Evolutionary conservation across 176 grass and related monocot genomes (phyloP).

Genomic region (Oryza rufipogon): DNA sequence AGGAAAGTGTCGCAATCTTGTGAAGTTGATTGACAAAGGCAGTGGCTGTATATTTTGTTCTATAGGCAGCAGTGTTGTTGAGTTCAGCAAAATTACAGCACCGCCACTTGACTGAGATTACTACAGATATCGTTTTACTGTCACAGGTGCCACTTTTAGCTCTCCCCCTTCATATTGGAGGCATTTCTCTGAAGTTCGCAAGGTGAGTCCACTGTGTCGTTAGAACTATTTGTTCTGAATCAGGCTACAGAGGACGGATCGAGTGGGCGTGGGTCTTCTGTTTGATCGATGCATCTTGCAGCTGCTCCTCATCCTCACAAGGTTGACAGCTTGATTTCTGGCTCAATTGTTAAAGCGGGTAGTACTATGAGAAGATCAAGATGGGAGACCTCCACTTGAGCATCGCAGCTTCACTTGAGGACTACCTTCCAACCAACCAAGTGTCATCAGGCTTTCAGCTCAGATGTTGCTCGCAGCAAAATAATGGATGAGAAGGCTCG

Average conservation of each 20-base stretch:
- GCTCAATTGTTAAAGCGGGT: neutral
- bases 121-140: too few species aligned
- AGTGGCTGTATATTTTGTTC: too few species aligned
- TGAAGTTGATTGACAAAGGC: too few species aligned
- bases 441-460: neutral
- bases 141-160: too few species aligned
- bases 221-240: conserved; percentile 31
- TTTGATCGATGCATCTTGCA: conserved; percentile 43
- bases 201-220: too few species aligned
- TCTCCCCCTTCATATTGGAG: too few species aligned
- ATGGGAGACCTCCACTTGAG: neutral
- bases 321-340: conserved; percentile 80
- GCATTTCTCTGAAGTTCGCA: too few species aligned
- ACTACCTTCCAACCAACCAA: neutral
- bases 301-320: conserved; percentile 66
- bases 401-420: neutral
- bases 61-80: too few species aligned
- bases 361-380: neutral
- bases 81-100: too few species aligned
- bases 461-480: neutral
- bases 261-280: conserved; percentile 44
- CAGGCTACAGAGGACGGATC: conserved; percentile 87
- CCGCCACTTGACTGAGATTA: too few species aligned
- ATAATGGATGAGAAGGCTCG: neutral
- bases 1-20: too few species aligned